These are phyloP conservation scores for Huntiella decipiens DNA, from an alignment of 2,329 filamentous ascomycete species.

Conservation along the genomic window DNA sequence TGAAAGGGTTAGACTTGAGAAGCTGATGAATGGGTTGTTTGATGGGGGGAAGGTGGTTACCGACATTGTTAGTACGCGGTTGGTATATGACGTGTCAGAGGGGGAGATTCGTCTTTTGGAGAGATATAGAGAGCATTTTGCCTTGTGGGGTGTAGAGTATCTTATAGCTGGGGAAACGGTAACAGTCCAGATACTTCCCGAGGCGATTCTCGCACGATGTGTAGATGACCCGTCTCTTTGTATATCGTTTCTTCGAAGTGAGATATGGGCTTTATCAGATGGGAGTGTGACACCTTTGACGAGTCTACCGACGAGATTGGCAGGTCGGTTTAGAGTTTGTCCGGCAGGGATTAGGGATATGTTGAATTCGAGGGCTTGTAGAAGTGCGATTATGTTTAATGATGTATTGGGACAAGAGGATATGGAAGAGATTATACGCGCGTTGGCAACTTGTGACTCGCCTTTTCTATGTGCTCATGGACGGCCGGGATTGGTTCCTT, in stretches of 20 bases:
- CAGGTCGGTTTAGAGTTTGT: constrained; percentile 40
- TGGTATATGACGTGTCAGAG: constrained; percentile 45
- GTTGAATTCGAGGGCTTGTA: constrained; percentile 56
- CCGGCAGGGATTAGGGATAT: constrained; percentile 59
- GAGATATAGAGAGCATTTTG: constrained; percentile 36
- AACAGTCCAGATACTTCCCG: constrained; percentile 42
- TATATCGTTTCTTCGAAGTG: constrained; percentile 53
- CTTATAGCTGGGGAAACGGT: constrained; percentile 18
- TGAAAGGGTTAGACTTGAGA: constrained; percentile 66
- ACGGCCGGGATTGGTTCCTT: constrained; percentile 42
- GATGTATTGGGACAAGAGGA: constrained; percentile 40
- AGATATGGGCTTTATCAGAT: constrained; percentile 29
- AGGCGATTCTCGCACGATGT: constrained; percentile 58
- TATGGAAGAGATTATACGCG: constrained; percentile 36
- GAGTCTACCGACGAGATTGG: too few relatives aligned
- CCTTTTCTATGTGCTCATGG: constrained; percentile 78
- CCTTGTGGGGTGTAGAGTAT: constrained; percentile 56
- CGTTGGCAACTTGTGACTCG: constrained; percentile 44
- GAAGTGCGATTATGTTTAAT: constrained; percentile 79
- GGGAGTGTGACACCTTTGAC: too few relatives aligned
- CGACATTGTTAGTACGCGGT: constrained; percentile 27
- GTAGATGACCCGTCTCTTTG: constrained; percentile 50
- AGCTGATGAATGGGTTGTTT: constrained; percentile 41
- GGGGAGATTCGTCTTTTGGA: constrained; percentile 42
- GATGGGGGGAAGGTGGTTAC: background rate